Evolutionary conservation across 305 asterid species (phyloP), one percentile per base, ranked within the genome.

Genomic region (Ilex paraguariensis): DNA sequence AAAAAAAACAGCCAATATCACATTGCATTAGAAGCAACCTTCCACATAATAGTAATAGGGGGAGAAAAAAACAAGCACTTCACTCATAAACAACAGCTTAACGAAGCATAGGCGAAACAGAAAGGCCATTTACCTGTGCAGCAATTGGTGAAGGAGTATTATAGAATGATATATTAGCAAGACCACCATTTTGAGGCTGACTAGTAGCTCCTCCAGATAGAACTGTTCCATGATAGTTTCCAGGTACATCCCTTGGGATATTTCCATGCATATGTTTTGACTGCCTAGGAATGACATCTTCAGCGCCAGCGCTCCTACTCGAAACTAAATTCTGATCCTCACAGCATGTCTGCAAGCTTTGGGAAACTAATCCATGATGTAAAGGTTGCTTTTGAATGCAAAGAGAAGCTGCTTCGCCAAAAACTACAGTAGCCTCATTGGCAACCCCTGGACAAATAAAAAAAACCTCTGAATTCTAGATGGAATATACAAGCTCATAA

Each of bases 101-200:
- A 8, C 42, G 9, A 36, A 36, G 42, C 3, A 8, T 36, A 36
- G 42, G 42, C 7, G 6, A 46, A 46, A 46, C 4, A 5, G 52
- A 7, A 46, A 3, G 52, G 15, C 63, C 42, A 40, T 14, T 13
- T 14, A 33, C 98, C 97, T 89, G 97, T 49, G 84, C 14, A 58
- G 88, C 80, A 84, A 90, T 77, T 44, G 97, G 97, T 40, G 98
- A 92, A 67, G 98, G 98, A 60, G 98, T 93, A 74, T 62, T 85
- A 69, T 84, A 90, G 72, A 84, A 87, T 57, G 95, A 82, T 65
- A 80, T 61, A 66, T 75, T 62, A 69, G 85, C 71, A 54, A 87
- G 64, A 70, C 71, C 84, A 67, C 88, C 84, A 80, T 81, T 81
- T 45, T 76, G 46, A 71, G 77, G 75, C 74, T 84, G 96, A 67